These are phyloP conservation scores for Aspergillus neotritici DNA, from an alignment of 2,329 filamentous ascomycete species.

Conservation along the genomic window DNA sequence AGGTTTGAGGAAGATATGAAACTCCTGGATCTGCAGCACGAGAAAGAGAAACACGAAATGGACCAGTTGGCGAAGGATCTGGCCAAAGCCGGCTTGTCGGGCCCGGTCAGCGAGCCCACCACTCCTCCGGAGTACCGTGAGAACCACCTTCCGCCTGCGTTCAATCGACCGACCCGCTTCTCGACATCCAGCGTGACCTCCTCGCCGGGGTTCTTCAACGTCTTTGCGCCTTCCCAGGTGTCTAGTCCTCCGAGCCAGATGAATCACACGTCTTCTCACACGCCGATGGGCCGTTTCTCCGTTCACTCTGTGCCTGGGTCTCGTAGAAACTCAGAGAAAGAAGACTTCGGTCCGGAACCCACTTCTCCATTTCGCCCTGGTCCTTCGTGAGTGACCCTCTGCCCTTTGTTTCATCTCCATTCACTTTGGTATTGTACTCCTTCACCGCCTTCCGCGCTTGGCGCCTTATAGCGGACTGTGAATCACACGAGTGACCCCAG, in stretches of 20 bases:
- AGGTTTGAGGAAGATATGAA: conserved; percentile 91
- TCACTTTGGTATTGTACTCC: background rate
- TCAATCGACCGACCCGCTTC: conserved; percentile 80
- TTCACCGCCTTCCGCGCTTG: background rate
- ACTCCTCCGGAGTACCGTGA: conserved; percentile 92
- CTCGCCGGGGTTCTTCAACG: conserved; percentile 67
- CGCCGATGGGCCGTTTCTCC: conserved; percentile 60
- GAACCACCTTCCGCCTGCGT: conserved; percentile 69
- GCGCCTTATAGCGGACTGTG: too few species aligned
- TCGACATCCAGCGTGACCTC: conserved; percentile 83
- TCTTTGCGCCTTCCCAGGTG: conserved; percentile 69
- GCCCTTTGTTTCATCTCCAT: conserved; percentile 1
- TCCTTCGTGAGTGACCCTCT: conserved; percentile 63
- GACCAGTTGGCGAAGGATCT: conserved; percentile 79
- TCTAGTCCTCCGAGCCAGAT: conserved; percentile 67
- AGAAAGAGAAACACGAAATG: conserved; percentile 75
- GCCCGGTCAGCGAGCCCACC: conserved; percentile 88
- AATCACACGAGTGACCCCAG: too few species aligned
- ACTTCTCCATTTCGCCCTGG: conserved; percentile 62
- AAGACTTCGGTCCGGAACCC: conserved; percentile 65
- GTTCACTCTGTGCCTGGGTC: conserved; percentile 83
- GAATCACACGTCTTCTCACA: conserved; percentile 46
- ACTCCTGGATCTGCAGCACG: conserved; percentile 77
- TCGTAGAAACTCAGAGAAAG: conserved; percentile 82
- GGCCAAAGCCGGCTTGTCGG: conserved; percentile 52